Conservation (phyloP, 148 eudicot species). For the Tetragonia tetragonoides region DNA sequence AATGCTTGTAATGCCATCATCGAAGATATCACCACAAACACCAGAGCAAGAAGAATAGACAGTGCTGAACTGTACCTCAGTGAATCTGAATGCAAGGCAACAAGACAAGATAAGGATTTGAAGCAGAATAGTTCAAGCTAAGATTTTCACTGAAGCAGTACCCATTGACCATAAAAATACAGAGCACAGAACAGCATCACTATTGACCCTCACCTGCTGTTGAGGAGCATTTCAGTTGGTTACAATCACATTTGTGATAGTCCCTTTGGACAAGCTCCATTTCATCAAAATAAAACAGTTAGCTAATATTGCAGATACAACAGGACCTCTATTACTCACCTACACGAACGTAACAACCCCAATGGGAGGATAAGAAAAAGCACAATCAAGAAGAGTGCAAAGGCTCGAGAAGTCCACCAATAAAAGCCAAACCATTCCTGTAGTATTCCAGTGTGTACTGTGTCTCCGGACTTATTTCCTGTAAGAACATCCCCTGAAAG, state of each 20-base stretch:
- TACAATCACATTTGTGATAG: too few species aligned
- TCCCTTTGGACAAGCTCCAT: not conserved
- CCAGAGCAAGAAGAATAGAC: constrained; percentile 73
- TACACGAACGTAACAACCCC: constrained; percentile 65
- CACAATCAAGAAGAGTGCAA: constrained; percentile 52
- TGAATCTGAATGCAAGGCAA: constrained; percentile 60
- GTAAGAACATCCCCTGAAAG: constrained; percentile 83
- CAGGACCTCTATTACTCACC: constrained; percentile 41
- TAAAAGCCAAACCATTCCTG: constrained; percentile 97
- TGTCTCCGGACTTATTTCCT: constrained; percentile 70
- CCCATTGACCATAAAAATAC: too few species aligned
- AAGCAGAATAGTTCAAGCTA: not conserved
- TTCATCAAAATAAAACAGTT: not conserved
- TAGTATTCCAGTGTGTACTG: constrained; percentile 70
- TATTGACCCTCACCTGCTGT: too few species aligned
- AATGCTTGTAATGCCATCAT: constrained; percentile 71
- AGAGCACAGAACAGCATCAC: too few species aligned
- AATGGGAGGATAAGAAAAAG: constrained; percentile 72
- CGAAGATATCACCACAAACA: constrained; percentile 70
- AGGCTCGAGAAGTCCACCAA: constrained; percentile 94
- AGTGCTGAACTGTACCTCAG: constrained; percentile 79
- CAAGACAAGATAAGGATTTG: constrained; percentile 10
- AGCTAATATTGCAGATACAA: not conserved
- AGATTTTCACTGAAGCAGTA: too few species aligned
- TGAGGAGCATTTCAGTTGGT: too few species aligned